Base-by-base conservation (phyloP, 2,329 filamentous ascomycete species). In the Curvularia lunata region DNA sequence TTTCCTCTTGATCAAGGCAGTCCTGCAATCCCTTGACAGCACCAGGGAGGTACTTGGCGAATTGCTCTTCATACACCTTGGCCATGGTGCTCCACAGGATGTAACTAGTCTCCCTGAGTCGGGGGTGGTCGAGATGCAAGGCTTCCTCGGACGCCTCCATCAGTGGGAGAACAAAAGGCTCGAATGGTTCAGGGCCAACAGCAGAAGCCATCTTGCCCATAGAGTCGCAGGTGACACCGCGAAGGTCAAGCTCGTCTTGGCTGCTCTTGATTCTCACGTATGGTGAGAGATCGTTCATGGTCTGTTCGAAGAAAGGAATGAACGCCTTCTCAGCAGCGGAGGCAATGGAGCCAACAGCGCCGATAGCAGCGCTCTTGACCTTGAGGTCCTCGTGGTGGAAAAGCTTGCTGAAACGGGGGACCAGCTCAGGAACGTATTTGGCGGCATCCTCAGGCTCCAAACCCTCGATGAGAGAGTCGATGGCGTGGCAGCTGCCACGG, bases 41-140 rank as follows among this genome's bases (percentile, higher is more conserved):
- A 49, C 90, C 91, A 0, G 85, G 83, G 6, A 95, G 84, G 80
- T 92, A 95, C 57, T 90, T 88, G 55, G 87, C 86, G 62, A 96
- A 94, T 53, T 92, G 84, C 72, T 91, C 90, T 70, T 90, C 88
- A 78, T 98, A 98, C 9, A 98, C 92, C 81, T 96, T 96, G 62
- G 94, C 90, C 74, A 99, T 88, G 40, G 91, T 92, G 65, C 91
- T 92, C 94, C 95, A 99, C 53, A 99, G 85, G 62, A 98, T 96
- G 80, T 97, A 99, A 75, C 92, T 97, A 61, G 92, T 97, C 82
- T 99, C 95, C 78, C 92, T 91, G 50, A 98, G 87, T 56, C 93
- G 87, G 41, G 93, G 91, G 80, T 97, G 93, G 68, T 92, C 93
- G 2, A 99, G 87, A 68, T 90, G 84, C 2, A 98, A 84, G 54